phyloP scores from a whole-genome alignment of 2,329 filamentous ascomycete genomes.

The Penicillium olsonii region DNA sequence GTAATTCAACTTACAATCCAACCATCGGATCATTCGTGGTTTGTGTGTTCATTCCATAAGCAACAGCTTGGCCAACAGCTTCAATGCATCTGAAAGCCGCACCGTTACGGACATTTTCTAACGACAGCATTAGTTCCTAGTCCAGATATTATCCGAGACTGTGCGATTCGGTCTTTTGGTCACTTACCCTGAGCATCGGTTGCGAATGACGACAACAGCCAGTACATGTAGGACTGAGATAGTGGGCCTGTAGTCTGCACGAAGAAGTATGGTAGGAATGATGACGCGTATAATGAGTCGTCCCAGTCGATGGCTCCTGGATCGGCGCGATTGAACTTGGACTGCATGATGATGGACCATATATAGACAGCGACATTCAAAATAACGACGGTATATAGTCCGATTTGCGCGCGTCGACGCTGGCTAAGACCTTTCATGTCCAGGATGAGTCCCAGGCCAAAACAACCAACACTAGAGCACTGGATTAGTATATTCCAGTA shows the following conservation, averaged over 20 bases:
- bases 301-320: conserved; percentile 53
- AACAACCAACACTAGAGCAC: conserved; percentile 45
- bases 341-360: conserved; percentile 54
- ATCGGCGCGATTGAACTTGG: conserved; percentile 38
- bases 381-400: conserved; percentile 48
- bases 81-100: conserved; percentile 46
- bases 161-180: neutral
- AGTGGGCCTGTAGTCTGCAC: conserved; percentile 48
- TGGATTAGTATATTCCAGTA: neutral
- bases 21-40: conserved; percentile 39
- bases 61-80: conserved; percentile 44
- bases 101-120: conserved; percentile 46
- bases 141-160: neutral
- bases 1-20: conserved; percentile 39
- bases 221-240: conserved; percentile 50
- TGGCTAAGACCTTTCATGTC: conserved; percentile 44
- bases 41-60: conserved; percentile 47
- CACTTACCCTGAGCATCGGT: conserved; percentile 43
- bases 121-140: conserved; percentile 4
- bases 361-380: conserved; percentile 53
- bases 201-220: conserved; percentile 47
- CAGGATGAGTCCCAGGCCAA: conserved; percentile 51
- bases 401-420: conserved; percentile 49
- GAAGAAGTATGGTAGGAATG: conserved; percentile 53
- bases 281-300: conserved; percentile 43